Base-by-base conservation (phyloP, 495 filamentous ascomycete genomes). In the Bombardia bombarda region DNA sequence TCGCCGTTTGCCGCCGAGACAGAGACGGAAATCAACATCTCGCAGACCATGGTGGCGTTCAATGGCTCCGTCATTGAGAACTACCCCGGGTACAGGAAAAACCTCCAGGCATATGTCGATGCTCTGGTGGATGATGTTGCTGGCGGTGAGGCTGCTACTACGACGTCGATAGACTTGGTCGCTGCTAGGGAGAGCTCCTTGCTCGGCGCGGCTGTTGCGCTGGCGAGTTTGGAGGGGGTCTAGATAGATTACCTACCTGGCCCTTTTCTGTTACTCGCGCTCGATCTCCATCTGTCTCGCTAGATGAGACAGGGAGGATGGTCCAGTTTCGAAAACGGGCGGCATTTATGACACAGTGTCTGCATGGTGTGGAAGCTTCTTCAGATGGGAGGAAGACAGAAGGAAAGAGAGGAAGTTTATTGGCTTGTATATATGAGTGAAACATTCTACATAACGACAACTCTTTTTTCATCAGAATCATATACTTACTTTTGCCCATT, bases 21-120 rank as follows among this genome's bases (percentile, higher is more conserved):
- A 4, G 50, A 52, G 16, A 46, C 51, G 0, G 60, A 65, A 26
- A 20, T 59, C n/a, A 37, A 36, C 12, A 36, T 52, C 4, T 31
- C 45, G 31, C 55, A 43, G 19, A 67, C 66, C 2, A 68, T 73
- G 10, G 74, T 83, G 9, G 78, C 74, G 7, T 83, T 75, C 55
- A 80, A 79, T 51, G 81, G 81, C 34, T 72, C 69, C 20, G 80
- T 85, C 24, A 69, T 85, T 24, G 74, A 81, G 58, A 72, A 77
- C 50, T 85, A 83, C 53, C 80, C 81, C 0, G 57, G 54, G 16
- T 84, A 83, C 52, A 54, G 63, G 14, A 42, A 33, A 21, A 58
- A 47, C 4, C 70, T 72, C 43, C 76, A 84, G 55, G 41, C 38
- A 5, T 73, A 69, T 45, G 65, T 81, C 30, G 67, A 80, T 43